Evolutionary conservation across 2,329 filamentous ascomycete genomes (phyloP).

Genomic region (Zymoseptoria brevis): DNA sequence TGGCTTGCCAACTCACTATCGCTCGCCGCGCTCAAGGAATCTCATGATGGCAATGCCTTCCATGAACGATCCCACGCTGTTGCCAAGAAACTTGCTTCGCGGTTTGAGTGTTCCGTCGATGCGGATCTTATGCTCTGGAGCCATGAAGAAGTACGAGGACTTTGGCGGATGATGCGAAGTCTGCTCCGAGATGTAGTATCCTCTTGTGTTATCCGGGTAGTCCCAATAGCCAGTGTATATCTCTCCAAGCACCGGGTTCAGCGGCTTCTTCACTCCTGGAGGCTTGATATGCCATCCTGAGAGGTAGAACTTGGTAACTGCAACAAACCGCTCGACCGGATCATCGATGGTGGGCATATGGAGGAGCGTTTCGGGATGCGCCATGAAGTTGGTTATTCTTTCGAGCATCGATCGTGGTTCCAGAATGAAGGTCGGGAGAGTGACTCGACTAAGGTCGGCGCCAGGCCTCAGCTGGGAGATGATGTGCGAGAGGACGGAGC

Average conservation of each 20-base stretch:
- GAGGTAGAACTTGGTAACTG: slow-evolving; percentile 95
- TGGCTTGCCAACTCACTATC: slow-evolving; percentile 58
- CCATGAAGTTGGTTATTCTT: slow-evolving; percentile 99
- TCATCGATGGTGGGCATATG: slow-evolving; percentile 83
- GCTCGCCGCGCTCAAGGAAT: slow-evolving; percentile 75
- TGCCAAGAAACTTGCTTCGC: slow-evolving; percentile 87
- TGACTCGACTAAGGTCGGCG: slow-evolving; percentile 88
- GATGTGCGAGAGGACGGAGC: slow-evolving; percentile 93
- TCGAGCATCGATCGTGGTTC: slow-evolving; percentile 97
- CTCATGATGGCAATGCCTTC: slow-evolving; percentile 86
- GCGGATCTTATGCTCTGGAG: slow-evolving; percentile 82
- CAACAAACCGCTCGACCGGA: slow-evolving; percentile 79
- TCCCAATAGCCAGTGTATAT: slow-evolving; percentile 96
- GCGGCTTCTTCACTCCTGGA: slow-evolving; percentile 92
- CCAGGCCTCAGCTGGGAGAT: slow-evolving; percentile 94
- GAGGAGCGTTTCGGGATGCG: slow-evolving; percentile 90
- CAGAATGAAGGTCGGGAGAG: slow-evolving; percentile 93
- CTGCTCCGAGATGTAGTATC: slow-evolving; percentile 95
- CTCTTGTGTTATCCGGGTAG: slow-evolving; percentile 64
- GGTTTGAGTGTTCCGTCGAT: slow-evolving; percentile 95
- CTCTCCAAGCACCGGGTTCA: slow-evolving; percentile 94
- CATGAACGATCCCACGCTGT: slow-evolving; percentile 97
- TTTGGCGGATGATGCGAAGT: slow-evolving; percentile 98
- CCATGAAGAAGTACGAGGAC: slow-evolving; percentile 98
- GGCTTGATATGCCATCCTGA: slow-evolving; percentile 99